Evolutionary conservation across 352 stramenopile genomes (phyloP).

Genomic region (Phytophthora pisi): DNA sequence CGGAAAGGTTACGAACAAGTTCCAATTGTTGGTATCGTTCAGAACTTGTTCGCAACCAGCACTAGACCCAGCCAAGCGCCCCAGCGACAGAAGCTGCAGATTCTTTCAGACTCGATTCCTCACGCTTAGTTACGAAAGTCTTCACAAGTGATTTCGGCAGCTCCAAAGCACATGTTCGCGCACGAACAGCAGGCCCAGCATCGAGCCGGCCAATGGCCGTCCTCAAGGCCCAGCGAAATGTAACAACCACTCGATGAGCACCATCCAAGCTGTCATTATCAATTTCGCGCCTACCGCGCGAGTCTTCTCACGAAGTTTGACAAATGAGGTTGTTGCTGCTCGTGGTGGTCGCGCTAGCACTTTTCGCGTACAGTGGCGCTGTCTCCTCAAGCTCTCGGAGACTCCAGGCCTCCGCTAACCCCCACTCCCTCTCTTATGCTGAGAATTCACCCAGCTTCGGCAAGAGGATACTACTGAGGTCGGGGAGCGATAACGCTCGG

Average conservation of each 20-base stretch:
- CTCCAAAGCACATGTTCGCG: slow-evolving; percentile 5
- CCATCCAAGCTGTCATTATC: slow-evolving; percentile 9
- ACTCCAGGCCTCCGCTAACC: neutral
- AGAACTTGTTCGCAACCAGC: too few species aligned
- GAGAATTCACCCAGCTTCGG: neutral
- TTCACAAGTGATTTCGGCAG: neutral
- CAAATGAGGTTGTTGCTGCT: slow-evolving; percentile 1
- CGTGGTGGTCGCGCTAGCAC: neutral
- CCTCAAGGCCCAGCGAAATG: neutral
- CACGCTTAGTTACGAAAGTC: too few species aligned
- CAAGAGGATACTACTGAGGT: neutral
- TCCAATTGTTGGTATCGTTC: too few species aligned
- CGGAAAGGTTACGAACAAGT: too few species aligned
- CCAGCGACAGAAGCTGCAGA: too few species aligned
- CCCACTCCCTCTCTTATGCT: neutral
- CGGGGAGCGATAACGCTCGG: too few species aligned
- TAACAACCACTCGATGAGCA: slow-evolving; percentile 11
- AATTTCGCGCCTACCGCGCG: neutral
- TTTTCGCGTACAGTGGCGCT: neutral
- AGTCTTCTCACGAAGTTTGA: slow-evolving; percentile 1
- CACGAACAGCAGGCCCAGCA: slow-evolving; percentile 10
- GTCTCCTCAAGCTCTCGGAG: neutral
- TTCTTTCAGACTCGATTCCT: too few species aligned
- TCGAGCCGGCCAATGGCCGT: neutral
- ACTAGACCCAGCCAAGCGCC: too few species aligned